These are phyloP conservation scores for Alternaria tenuissima DNA, from an alignment of 2,329 filamentous ascomycete species.

Conservation along the genomic window DNA sequence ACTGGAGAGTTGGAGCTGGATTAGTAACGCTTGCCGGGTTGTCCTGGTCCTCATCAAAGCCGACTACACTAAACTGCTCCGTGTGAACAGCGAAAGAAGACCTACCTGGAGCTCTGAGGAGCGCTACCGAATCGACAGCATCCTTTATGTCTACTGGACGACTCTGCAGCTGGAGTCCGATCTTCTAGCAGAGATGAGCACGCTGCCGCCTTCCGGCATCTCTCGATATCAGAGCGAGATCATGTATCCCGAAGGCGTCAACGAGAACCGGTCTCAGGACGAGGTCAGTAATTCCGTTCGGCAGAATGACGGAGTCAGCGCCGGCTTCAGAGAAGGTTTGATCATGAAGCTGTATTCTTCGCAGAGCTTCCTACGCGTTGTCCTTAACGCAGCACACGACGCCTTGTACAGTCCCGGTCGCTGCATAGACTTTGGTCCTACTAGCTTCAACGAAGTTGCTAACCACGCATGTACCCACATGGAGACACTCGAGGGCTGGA, in stretches of 20 bases:
- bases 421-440: slow-evolving; percentile 44
- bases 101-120: slow-evolving; percentile 32
- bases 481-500: slow-evolving; percentile 62
- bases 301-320: slow-evolving; percentile 15
- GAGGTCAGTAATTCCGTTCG: slow-evolving; percentile 6
- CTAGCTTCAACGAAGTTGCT: slow-evolving; percentile 42
- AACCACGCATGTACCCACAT: slow-evolving; percentile 40
- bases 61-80: slow-evolving; percentile 43
- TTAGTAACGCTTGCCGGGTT: slow-evolving; percentile 66
- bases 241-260: slow-evolving; percentile 70
- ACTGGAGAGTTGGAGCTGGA: slow-evolving; percentile 82
- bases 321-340: slow-evolving; percentile 44
- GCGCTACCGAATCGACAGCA: slow-evolving; percentile 49
- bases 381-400: slow-evolving; percentile 64
- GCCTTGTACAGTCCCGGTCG: slow-evolving; percentile 59
- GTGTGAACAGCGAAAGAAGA: slow-evolving; percentile 28
- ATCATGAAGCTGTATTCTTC: slow-evolving; percentile 67
- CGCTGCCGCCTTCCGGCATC: slow-evolving; percentile 67
- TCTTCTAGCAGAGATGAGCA: slow-evolving; percentile 83
- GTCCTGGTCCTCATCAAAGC: slow-evolving; percentile 78
- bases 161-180: slow-evolving; percentile 93
- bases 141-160: slow-evolving; percentile 83
- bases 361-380: slow-evolving; percentile 67
- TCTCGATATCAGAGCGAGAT: slow-evolving; percentile 67
- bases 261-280: slow-evolving; percentile 45